Percentiles rank a stretch among this genome's conserved stretches.
These are phyloP conservation scores for Kuraishia molischiana DNA, from an alignment of 805 yeast genomes.

Conservation along the genomic window DNA sequence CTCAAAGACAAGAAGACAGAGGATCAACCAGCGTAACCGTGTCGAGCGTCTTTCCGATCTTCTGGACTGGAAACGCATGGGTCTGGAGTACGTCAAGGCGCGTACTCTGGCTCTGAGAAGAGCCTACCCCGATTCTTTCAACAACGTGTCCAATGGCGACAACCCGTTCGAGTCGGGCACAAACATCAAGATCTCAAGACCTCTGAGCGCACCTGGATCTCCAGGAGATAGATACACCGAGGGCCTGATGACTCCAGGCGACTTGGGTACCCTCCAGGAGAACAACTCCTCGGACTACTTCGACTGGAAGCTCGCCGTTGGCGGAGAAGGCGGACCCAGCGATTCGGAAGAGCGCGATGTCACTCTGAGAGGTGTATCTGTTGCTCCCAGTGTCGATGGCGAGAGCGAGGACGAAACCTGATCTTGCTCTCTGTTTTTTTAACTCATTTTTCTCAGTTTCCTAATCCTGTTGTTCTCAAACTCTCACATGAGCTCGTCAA, in stretches of 20 bases:
- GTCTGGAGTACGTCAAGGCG: slow-evolving; percentile 91
- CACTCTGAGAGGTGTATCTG: slow-evolving; percentile 25
- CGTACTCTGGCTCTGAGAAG: slow-evolving; percentile 84
- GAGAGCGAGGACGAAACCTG: slow-evolving; percentile 8
- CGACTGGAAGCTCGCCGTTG: slow-evolving; percentile 35
- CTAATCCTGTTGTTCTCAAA: not conserved
- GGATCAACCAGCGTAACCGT: slow-evolving; percentile 95
- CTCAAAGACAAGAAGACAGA: slow-evolving; percentile 85
- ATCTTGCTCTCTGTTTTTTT: not conserved
- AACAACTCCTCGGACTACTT: slow-evolving; percentile 79
- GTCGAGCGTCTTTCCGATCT: slow-evolving; percentile 90
- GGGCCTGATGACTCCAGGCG: slow-evolving; percentile 90
- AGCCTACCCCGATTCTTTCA: slow-evolving; percentile 83
- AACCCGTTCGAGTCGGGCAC: slow-evolving; percentile 27
- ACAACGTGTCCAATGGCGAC: slow-evolving; percentile 11
- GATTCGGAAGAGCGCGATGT: slow-evolving; percentile 24
- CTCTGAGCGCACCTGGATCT: slow-evolving; percentile 95
- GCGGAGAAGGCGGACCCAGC: slow-evolving; percentile 33
- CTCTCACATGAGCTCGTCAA: not conserved
- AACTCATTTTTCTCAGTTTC: not conserved
- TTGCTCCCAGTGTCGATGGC: slow-evolving; percentile 24
- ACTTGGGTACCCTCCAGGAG: slow-evolving; percentile 92
- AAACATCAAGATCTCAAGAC: slow-evolving; percentile 72
- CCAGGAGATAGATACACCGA: slow-evolving; percentile 63
- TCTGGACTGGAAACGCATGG: slow-evolving; percentile 98